Evolutionary conservation across 2,329 filamentous ascomycete genomes (phyloP), one percentile per base, ranked within the genome.

Genomic region (Tolypocladium amazonense): DNA sequence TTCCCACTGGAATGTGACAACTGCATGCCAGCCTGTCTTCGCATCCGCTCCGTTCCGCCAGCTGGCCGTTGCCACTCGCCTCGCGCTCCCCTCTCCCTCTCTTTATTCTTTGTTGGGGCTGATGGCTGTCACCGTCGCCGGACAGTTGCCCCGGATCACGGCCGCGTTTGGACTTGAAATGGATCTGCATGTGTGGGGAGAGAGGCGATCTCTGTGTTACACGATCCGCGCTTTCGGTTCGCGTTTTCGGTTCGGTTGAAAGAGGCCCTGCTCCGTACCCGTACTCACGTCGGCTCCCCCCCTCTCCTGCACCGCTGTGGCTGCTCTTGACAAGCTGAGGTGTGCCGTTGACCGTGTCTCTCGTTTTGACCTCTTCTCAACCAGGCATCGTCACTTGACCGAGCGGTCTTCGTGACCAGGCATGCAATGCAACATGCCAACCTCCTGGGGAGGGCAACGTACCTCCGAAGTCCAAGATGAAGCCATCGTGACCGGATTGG

Each of bases 341-440:
- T 23, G 50, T 37, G 45, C 41, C 33, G 50, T 55, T 14, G 56
- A 11, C 33, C 20, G 50, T 59, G 61, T 60, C 61, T 60, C 61
- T 62, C 25, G 25, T 15, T 11, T 14, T 43, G 55, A 4, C 38
- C 55, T 53, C 47, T 53, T 20, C 38, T 56, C 54, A 37, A 15
- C 47, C 52, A n/a, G 50, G 25, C 41, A 60, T 59, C 60, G 62
- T 61, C 60, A 61, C 55, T 61, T 60, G 59, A 60, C 57, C 54
- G 55, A 23, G 50, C 50, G 1, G 50, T 54, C 50, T 33, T 54
- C 50, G 30, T 54, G 50, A 54, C 47, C 15, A 57, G 62, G 62
- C 62, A 62, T 63, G 62, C 52, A 60, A 53, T 50, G 35, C 58
- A 59, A 58, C 62, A 61, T 65, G 62, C 63, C 63, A 65, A 60